Evolutionary conservation across 2,329 filamentous ascomycete genomes (phyloP).

Genomic region (Alternaria consortialis): DNA sequence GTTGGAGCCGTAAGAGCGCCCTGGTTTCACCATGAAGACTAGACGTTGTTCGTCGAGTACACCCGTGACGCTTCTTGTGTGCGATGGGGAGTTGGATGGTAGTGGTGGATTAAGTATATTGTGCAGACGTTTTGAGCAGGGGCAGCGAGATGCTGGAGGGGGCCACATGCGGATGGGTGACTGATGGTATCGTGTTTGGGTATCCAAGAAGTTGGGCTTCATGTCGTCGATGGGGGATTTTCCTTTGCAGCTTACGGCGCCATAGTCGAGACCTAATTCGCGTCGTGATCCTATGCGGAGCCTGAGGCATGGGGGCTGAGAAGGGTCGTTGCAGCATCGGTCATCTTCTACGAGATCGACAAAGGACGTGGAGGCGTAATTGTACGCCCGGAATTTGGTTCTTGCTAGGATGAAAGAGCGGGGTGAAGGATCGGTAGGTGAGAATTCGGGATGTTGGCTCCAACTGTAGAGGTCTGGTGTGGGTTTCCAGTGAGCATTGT

Average conservation of each 20-base stretch:
- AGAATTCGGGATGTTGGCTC: constrained; percentile 59
- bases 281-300: constrained; percentile 61
- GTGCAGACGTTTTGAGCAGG: constrained; percentile 43
- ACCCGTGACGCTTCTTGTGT: constrained; percentile 36
- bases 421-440: constrained; percentile 55
- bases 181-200: constrained; percentile 36
- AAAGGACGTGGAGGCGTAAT: constrained; percentile 62
- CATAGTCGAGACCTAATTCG: constrained; percentile 37
- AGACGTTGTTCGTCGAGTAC: constrained; percentile 45
- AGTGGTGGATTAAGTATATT: constrained; percentile 43
- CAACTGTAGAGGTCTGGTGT: constrained; percentile 52
- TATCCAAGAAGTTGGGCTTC: constrained; percentile 16
- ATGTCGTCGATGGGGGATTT: constrained; percentile 12
- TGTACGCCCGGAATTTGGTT: constrained; percentile 66
- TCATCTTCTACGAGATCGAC: constrained; percentile 68
- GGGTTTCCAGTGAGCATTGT: constrained; percentile 52
- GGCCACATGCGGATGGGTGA: constrained; percentile 48
- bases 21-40: constrained; percentile 46
- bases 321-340: constrained; percentile 43
- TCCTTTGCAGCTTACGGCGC: constrained; percentile 6
- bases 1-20: constrained; percentile 28
- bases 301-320: constrained; percentile 53
- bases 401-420: constrained; percentile 62
- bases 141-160: constrained; percentile 34
- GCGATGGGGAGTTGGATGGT: constrained; percentile 7